Evolutionary conservation across 768 basidiomycete species (phyloP), one percentile per base, ranked within the genome.

Genomic region (Suillus lakei): DNA sequence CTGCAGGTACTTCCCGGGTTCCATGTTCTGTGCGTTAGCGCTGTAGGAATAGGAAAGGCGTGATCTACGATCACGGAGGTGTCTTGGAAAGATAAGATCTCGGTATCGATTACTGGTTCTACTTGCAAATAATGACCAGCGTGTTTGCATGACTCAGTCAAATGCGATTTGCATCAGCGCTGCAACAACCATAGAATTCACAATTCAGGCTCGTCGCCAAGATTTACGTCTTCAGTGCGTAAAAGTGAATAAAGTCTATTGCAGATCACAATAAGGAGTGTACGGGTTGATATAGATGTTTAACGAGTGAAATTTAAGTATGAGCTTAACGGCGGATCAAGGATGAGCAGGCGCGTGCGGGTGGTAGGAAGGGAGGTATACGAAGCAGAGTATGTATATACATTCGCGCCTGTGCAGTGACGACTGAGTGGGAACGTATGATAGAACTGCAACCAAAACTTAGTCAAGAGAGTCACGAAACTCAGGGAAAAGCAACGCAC

Each of bases 1-100:
- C 13, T 76, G 68, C 62, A 79, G 81, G 76, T 65, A 81, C 73
- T 67, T 73, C 70, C 71, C 71, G 28, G 28, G 70, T 30, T 59
- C 53, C 36, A 64, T 64, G 15, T 26, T 58, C 13, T 58, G 59
- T 38, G 23, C 38, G 55, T 41, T 12, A 28, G 58, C 41, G 58
- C 26, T 41, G 26, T 21, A 59, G 6, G 58, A 58, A 58, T 9
- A 39, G 13, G 38, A 39, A 28, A 26, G 16, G 23, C 16, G 38
- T 30, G 26, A 50, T 28, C 26, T 28, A 5, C 26, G 58, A 59
- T 59, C 38, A 28, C 26, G 26, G 26, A 21, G 38, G 56, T 59
- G 16, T 28, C 5, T 59, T 21, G 9, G 18, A 41, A 34, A 59
- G 38, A 30, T 41, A 28, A 28, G 28, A 41, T 59, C 28, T 41